Evolutionary conservation across 495 filamentous ascomycete species (phyloP).

Genomic region (Penicillium waksmanii): DNA sequence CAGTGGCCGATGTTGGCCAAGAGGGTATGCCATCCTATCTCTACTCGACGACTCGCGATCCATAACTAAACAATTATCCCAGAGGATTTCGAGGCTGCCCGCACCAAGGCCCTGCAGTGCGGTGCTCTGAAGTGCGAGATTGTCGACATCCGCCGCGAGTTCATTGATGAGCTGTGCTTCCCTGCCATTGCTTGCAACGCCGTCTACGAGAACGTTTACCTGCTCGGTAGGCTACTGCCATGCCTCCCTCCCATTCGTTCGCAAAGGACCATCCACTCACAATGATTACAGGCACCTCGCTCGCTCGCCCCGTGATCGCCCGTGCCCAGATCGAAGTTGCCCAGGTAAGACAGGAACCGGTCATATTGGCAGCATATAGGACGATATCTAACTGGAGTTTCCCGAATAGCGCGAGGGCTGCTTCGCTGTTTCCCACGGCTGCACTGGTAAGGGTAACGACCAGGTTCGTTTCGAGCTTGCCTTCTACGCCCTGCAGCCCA

Average conservation of each 20-base stretch:
- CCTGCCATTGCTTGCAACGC: conserved; percentile 83
- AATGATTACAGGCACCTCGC: conserved; percentile 65
- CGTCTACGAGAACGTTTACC: conserved; percentile 82
- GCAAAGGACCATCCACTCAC: conserved; percentile 1
- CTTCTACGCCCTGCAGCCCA: conserved; percentile 73
- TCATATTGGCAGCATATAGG: not conserved
- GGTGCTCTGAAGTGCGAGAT: conserved; percentile 50
- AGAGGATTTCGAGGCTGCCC: conserved; percentile 69
- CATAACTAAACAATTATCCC: conserved; percentile 15
- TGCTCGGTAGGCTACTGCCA: conserved; percentile 57
- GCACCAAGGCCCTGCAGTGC: conserved; percentile 61
- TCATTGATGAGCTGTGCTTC: conserved; percentile 86
- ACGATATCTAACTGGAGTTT: conserved; percentile 2
- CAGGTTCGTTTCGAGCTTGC: conserved; percentile 85
- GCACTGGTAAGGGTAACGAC: conserved; percentile 87
- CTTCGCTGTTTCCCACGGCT: conserved; percentile 72
- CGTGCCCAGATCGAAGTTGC: conserved; percentile 78
- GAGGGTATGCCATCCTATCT: conserved; percentile 40
- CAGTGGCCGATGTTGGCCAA: conserved; percentile 67
- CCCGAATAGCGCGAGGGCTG: conserved; percentile 41
- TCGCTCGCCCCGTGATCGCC: conserved; percentile 90
- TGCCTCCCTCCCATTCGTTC: not conserved
- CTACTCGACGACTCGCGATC: conserved; percentile 1
- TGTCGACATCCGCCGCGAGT: conserved; percentile 66
- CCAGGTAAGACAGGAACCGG: conserved; percentile 34